Evolutionary conservation across 768 basidiomycete species (phyloP).

Genomic region (Cyclocybe aegerita): DNA sequence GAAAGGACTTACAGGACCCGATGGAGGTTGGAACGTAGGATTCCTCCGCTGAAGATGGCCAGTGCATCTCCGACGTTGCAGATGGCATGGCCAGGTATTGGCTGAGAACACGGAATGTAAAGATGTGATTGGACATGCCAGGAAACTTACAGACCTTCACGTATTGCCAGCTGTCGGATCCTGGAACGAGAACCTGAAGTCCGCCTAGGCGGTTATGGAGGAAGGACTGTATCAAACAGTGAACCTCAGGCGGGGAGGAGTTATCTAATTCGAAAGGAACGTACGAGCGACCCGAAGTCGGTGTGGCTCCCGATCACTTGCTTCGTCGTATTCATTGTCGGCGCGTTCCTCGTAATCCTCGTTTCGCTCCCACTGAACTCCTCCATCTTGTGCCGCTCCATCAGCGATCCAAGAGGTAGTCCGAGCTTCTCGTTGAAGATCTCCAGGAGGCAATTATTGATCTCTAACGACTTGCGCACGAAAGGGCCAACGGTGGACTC

Average conservation of each 20-base stretch:
- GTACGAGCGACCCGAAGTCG: conserved; percentile 69
- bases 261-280: conserved; percentile 26
- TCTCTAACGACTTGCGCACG: conserved; percentile 52
- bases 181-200: conserved; percentile 65
- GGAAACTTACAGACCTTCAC: conserved; percentile 43
- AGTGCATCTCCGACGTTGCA: conserved; percentile 67
- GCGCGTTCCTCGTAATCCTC: conserved; percentile 51
- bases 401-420: conserved; percentile 48
- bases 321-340: conserved; percentile 32
- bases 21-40: conserved; percentile 63
- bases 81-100: conserved; percentile 54
- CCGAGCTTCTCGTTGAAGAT: conserved; percentile 59
- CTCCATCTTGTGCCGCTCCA: conserved; percentile 38
- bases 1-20: conserved; percentile 49
- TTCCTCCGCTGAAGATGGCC: conserved; percentile 60
- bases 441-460: conserved; percentile 51
- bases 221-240: conserved; percentile 49
- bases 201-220: conserved; percentile 72
- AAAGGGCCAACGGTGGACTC: conserved; percentile 50
- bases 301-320: conserved; percentile 66
- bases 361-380: conserved; percentile 59
- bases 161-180: conserved; percentile 64
- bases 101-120: conserved; percentile 24
- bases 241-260: too few relatives aligned
- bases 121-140: background rate